These are phyloP conservation scores for Yarrowia sp. DNA, from an alignment of 805 yeast species.

Conservation along the genomic window DNA sequence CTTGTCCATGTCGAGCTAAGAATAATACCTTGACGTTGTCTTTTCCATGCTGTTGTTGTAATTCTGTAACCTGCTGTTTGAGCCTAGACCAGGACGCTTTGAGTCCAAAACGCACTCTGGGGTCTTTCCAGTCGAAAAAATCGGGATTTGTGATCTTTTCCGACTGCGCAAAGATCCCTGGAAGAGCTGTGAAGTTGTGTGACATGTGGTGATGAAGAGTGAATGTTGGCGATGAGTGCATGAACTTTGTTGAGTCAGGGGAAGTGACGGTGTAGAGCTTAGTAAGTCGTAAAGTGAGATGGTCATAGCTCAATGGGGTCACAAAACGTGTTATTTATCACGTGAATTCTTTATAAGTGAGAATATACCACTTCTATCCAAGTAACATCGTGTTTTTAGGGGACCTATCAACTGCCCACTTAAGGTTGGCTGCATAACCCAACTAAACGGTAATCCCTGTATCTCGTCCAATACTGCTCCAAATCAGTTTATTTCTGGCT, in stretches of 20 bases:
- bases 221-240: too few species aligned
- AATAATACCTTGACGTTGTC: slow-evolving; percentile 47
- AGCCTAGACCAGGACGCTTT: slow-evolving; percentile 41
- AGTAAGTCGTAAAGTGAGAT: too few species aligned
- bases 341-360: too few species aligned
- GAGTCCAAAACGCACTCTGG: slow-evolving; percentile 45
- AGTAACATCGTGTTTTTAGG: too few species aligned
- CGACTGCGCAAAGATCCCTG: slow-evolving; percentile 48
- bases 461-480: too few species aligned
- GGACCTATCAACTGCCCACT: too few species aligned
- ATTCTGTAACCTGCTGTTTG: slow-evolving; percentile 36
- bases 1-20: slow-evolving; percentile 56
- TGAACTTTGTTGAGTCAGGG: background rate
- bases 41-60: slow-evolving; percentile 37
- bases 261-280: background rate
- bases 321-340: too few species aligned
- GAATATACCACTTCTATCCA: too few species aligned
- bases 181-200: slow-evolving; percentile 36
- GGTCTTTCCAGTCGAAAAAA: slow-evolving; percentile 44
- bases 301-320: too few species aligned
- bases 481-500: too few species aligned
- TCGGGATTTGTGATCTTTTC: slow-evolving; percentile 44
- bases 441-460: too few species aligned
- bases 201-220: background rate
- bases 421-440: too few species aligned